Base-by-base conservation (phyloP, 164 flowering plant genomes). In the Stephania cephalantha region DNA sequence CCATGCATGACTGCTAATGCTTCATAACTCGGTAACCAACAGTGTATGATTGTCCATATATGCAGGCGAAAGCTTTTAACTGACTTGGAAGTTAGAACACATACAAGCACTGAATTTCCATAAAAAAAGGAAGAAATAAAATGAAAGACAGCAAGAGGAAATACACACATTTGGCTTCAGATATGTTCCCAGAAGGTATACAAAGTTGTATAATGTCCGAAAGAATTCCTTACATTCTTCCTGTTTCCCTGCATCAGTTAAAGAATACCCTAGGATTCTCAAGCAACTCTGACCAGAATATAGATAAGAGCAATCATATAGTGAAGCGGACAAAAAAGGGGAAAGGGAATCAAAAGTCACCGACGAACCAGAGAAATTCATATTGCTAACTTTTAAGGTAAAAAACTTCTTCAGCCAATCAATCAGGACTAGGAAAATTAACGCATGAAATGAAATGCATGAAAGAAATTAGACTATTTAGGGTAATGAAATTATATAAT, bases 141-240 rank as follows among this genome's bases (percentile, higher is more conserved):
- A 55, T 55, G 18, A 17, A 58, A 58, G 22, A 1, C 20, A 58
- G 64, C n/a, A 58, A 35, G 42, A 35, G 42, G 3, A 18, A 65
- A 52, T 71, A 87, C 98, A 87, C 80, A 94, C 96, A 82, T 92
- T 87, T 68, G 96, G 98, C 82, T 94, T 94, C 71, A 91, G 48
- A 83, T 87, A 91, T n/a, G 98, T 94, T 76, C 93, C 93, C 74
- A 88, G 84, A 65, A 90, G 88, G 82, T 92, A 94, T 52, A 89
- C 82, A 80, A 91, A 90, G 68, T 85, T 87, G 79, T 94, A 94
- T 30, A 90, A 74, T 13, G 87, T 87, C 79, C 80, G 70, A 71
- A 90, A 89, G 76, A 85, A 89, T 5, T 64, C 80, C 81, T 91
- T 92, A 69, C 97, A 91, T n/a, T 88, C 98, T 80, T 90, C 95